Evolutionary conservation across 768 basidiomycete genomes (phyloP), one percentile per base, ranked within the genome.

Genomic region (Naganishia vaughanmartiniae): DNA sequence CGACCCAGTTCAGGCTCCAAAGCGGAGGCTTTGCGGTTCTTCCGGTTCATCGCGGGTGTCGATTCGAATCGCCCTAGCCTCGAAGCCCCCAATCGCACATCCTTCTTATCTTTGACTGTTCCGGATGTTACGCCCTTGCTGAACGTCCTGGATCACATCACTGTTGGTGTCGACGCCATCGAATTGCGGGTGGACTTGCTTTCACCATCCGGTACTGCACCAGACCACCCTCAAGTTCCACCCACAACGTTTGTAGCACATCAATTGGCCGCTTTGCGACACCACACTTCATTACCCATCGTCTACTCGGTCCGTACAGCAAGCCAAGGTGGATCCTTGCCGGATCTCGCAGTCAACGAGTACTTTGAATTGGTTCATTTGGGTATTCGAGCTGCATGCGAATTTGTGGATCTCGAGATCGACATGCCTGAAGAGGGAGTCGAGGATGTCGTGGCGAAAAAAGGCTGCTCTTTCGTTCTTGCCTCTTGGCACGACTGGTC

Each of bases 401-500:
- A 98, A 81, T 99, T 93, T 79, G 81, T 98, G 73, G 96, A 98
- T 74, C 86, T 96, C 58, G 95, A 99, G 81, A 87, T 91, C 67
- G 86, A 88, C 0, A 88, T 89, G 82, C 86, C 90, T 0, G 84
- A 87, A 73, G 84, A 86, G 58, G 76, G 84, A 58, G 86, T 94
- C 69, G 84, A 84, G 34, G 84, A 86, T 2, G 82, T 97, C 54
- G 80, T 84, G 31, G 75, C 83, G 15, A 84, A 83, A 66, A 95
- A 93, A 79, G 88, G 91, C 0, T 76, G 82, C 48, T 90, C 93
- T 0, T 85, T 89, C 74, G 87, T 97, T 76, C 89, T 99, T 69
- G 90, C 92, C 0, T 96, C 93, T 7, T 96, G 89, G 88, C 95
- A 97, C 78, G 93, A 99, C 76, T 93, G 90, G 89, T 88, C 87